Evolutionary conservation across 345 rosid species (phyloP).

Genomic region (Noccaea caerulescens): DNA sequence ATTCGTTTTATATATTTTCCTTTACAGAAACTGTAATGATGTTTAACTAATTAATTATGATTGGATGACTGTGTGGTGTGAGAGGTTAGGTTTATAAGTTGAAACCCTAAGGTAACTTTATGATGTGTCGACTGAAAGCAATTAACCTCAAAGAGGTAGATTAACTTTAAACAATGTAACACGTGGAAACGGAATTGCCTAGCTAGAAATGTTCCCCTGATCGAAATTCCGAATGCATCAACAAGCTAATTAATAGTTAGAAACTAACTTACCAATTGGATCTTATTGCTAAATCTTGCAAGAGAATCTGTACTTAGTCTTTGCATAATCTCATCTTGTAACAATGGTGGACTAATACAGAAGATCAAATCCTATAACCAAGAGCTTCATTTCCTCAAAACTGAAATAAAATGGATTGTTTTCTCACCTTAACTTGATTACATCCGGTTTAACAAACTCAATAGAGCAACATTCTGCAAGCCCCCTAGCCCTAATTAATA

Average conservation of each 20-base stretch:
- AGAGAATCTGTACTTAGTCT: slow-evolving; percentile 66
- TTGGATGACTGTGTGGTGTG: slow-evolving; percentile 13
- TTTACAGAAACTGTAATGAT: slow-evolving; percentile 31
- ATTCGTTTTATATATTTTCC: neutral
- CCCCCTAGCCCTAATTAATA: neutral
- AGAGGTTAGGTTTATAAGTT: slow-evolving; percentile 18
- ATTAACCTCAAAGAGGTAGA: slow-evolving; percentile 1
- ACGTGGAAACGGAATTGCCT: neutral
- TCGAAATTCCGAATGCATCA: neutral
- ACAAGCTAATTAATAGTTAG: neutral
- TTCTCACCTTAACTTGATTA: neutral
- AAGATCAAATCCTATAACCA: neutral
- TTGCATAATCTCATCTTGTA: slow-evolving; percentile 68
- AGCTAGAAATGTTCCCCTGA: neutral
- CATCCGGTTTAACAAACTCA: neutral
- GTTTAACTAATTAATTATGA: slow-evolving; percentile 22
- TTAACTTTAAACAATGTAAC: neutral
- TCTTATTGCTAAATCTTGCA: slow-evolving; percentile 64
- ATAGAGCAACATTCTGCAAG: slow-evolving; percentile 1
- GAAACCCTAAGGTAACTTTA: slow-evolving; percentile 17
- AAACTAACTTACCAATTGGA: slow-evolving; percentile 61
- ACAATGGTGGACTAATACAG: neutral
- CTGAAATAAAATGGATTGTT: neutral
- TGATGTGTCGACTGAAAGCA: slow-evolving; percentile 10
- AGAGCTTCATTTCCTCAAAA: neutral